Base-by-base conservation (phyloP, 1,139 yeast genomes). In the Pichia sp. region DNA sequence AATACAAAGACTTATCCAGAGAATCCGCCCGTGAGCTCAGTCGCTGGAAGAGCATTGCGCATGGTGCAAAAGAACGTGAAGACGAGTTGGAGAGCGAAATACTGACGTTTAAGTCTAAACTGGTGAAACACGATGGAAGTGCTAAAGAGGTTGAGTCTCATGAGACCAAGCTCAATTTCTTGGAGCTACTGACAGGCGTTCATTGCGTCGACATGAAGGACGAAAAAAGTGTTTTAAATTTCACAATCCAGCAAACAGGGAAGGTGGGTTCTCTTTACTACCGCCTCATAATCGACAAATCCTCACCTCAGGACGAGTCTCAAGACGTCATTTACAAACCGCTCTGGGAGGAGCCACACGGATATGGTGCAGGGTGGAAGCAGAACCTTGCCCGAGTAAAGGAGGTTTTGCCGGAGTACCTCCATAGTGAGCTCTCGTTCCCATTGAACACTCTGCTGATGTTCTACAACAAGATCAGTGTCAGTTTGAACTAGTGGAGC, bases 371-470 rank as follows among this genome's bases (percentile, higher is more conserved):
- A 23, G 34, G 53, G 6, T 63, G 65, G 56, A 63, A 61, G 1
- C 67, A 67, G 6, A 73, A 72, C 50, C 65, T 75, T 13, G 66
- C 64, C 40, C 59, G 54, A 30, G 67, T 85, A 56, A 70, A 73
- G 59, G 64, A 68, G 30, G 67, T 71, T 3, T 68, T 86, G 54
- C 92, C 92, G 0, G 86, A 80, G 13, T 85, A 85, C 63, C 74
- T 86, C 58, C 75, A 83, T 61, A 87, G 82, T 56, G 78, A 79
- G 57, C 71, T 86, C 59, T 76, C 84, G 5, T 86, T 86, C 67
- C 87, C 86, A 2, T 72, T 80, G 58, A 75, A 74, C 57, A 79
- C 85, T 7, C 71, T 83, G 56, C 74, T 78, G 54, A 84, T 79
- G 63, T 83, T 84, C 61, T 82, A 81, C 64, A 71, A 73, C 45